Conservation (phyloP, 768 basidiomycete genomes). For the Boletus eberwhitei region DNA sequence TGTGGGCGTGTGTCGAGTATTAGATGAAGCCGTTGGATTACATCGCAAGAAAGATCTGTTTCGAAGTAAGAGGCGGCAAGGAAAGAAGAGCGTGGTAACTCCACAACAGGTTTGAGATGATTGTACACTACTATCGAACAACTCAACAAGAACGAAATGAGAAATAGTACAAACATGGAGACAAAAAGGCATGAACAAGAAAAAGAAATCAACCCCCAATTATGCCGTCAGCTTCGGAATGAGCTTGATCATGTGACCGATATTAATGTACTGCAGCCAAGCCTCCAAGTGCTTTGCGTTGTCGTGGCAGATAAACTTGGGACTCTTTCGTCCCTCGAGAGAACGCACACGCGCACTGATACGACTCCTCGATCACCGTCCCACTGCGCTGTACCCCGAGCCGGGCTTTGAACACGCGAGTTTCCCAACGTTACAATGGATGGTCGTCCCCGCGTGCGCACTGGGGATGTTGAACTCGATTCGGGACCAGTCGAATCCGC, state of each 20-base stretch:
- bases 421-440: conserved; percentile 79
- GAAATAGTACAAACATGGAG: background rate
- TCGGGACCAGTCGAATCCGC: conserved; percentile 77
- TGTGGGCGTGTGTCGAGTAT: background rate
- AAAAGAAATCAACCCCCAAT: conserved; percentile 16
- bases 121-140: conserved; percentile 5
- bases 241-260: conserved; percentile 79
- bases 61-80: background rate
- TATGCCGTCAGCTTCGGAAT: conserved; percentile 68
- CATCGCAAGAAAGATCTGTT: background rate
- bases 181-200: background rate
- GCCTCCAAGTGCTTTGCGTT: conserved; percentile 63
- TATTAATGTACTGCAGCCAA: conserved; percentile 83
- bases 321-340: conserved; percentile 65
- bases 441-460: conserved; percentile 65
- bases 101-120: conserved; percentile 1
- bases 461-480: conserved; percentile 76
- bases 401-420: conserved; percentile 72
- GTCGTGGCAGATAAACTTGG: conserved; percentile 70
- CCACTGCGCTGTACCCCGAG: conserved; percentile 64
- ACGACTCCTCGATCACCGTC: conserved; percentile 55
- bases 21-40: conserved; percentile 13
- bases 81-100: background rate
- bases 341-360: conserved; percentile 77
- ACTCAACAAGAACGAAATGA: background rate